Conservation (phyloP, 2,329 filamentous ascomycete species). For the Phialophora verrucosa region DNA sequence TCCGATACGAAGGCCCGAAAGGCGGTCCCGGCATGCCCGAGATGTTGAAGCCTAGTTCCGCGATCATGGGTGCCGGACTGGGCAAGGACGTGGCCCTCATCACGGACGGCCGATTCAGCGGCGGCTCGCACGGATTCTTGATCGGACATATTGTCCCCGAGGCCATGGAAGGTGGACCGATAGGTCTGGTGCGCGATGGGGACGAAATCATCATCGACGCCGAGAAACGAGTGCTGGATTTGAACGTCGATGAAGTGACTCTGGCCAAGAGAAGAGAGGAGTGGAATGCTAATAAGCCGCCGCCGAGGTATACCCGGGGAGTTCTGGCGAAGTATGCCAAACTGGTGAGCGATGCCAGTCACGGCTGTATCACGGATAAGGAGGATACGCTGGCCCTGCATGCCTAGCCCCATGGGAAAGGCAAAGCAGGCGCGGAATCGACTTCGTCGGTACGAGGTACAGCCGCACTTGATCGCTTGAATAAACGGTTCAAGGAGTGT, state of each 20-base stretch:
- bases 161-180: constrained; percentile 83
- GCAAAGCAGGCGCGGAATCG: too few species aligned
- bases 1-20: constrained; percentile 75
- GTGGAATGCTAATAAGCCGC: constrained; percentile 65
- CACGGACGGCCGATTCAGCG: constrained; percentile 78
- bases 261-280: constrained; percentile 61
- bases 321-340: constrained; percentile 74
- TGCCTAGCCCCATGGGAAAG: constrained; percentile 6
- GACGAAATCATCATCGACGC: constrained; percentile 84
- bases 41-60: constrained; percentile 74
- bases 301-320: constrained; percentile 64
- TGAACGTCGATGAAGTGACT: constrained; percentile 70
- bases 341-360: constrained; percentile 54
- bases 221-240: constrained; percentile 69
- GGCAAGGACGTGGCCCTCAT: constrained; percentile 73
- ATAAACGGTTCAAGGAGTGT: too few species aligned
- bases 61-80: constrained; percentile 75
- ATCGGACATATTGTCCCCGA: constrained; percentile 89
- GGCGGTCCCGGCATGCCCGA: constrained; percentile 77
- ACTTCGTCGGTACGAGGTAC: too few species aligned
- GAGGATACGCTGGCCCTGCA: constrained; percentile 31
- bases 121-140: constrained; percentile 83
- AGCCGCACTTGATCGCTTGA: too few species aligned
- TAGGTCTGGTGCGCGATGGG: constrained; percentile 79
- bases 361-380: constrained; percentile 55